Percentiles rank a stretch among this genome's conserved stretches.
These are phyloP conservation scores for Isatis lusitanica DNA, from an alignment of 441 rosid genomes.

Conservation along the genomic window DNA sequence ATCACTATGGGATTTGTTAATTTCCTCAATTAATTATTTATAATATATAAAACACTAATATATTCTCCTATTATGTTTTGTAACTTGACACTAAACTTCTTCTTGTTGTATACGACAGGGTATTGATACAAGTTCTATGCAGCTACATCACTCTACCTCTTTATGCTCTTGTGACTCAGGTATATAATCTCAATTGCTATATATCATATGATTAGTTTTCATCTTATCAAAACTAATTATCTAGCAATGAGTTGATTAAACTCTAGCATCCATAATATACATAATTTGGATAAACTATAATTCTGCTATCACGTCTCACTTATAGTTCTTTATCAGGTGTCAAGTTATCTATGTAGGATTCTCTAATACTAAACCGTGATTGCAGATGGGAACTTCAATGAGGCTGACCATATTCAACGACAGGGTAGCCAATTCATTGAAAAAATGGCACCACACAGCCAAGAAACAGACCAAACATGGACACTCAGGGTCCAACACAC, in stretches of 20 bases:
- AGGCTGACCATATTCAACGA: slow-evolving; percentile 90
- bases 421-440: slow-evolving; percentile 75
- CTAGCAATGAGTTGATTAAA: not conserved
- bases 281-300: not conserved
- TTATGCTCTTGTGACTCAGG: slow-evolving; percentile 93
- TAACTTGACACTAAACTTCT: not conserved
- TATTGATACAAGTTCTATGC: slow-evolving; percentile 75
- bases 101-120: slow-evolving; percentile 47
- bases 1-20: slow-evolving; percentile 75
- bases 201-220: not conserved
- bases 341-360: not conserved
- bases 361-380: slow-evolving; percentile 14
- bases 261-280: not conserved
- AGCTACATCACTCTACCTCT: slow-evolving; percentile 94
- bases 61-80: not conserved
- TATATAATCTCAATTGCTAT: slow-evolving; percentile 16
- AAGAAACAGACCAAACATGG: slow-evolving; percentile 69
- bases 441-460: slow-evolving; percentile 80
- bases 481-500: slow-evolving; percentile 58
- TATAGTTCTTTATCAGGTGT: not conserved
- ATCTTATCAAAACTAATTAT: not conserved
- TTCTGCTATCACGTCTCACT: not conserved
- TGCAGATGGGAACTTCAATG: slow-evolving; percentile 92
- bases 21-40: not conserved
- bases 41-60: not conserved